Percentiles rank a stretch among this genome's conserved stretches.
phyloP scores from a whole-genome alignment of 345 rosid genomes.

The Populus pruinosa region DNA sequence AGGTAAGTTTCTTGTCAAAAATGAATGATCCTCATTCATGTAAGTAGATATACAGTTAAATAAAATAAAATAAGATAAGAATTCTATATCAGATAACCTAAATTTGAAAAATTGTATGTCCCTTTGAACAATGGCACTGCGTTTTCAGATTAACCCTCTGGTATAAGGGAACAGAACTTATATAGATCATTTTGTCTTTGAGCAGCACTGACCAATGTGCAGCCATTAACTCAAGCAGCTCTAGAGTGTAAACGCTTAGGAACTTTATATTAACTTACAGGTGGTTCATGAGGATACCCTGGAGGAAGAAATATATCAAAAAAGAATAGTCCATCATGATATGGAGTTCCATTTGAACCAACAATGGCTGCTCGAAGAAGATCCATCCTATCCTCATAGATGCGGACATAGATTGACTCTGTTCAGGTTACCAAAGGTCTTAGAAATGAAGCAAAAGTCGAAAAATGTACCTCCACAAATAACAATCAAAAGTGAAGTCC shows the following conservation, averaged over 20 bases:
- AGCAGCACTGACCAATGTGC: background rate
- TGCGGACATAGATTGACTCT: constrained; percentile 81
- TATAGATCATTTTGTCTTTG: background rate
- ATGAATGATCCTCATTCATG: background rate
- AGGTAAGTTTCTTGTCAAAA: background rate
- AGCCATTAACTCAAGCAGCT: constrained; percentile 2
- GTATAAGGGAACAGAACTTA: background rate
- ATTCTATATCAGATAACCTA: background rate
- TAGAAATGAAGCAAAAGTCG: background rate
- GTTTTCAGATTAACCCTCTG: background rate
- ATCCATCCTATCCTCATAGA: constrained; percentile 83
- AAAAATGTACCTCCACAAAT: background rate
- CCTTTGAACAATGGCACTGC: background rate
- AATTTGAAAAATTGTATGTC: background rate
- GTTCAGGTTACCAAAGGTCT: constrained; percentile 14
- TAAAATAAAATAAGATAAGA: background rate
- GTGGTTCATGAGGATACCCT: constrained; percentile 83
- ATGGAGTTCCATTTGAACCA: constrained; percentile 88
- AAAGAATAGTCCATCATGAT: constrained; percentile 89
- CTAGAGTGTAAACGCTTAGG: background rate
- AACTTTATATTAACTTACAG: constrained; percentile 48
- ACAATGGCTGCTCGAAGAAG: constrained; percentile 76
- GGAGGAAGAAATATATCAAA: constrained; percentile 84
- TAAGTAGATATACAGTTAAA: background rate
- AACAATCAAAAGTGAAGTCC: background rate